Evolutionary conservation across 164 flowering plant species (phyloP), one percentile per base, ranked within the genome.

Genomic region (Aristolochia californica): DNA sequence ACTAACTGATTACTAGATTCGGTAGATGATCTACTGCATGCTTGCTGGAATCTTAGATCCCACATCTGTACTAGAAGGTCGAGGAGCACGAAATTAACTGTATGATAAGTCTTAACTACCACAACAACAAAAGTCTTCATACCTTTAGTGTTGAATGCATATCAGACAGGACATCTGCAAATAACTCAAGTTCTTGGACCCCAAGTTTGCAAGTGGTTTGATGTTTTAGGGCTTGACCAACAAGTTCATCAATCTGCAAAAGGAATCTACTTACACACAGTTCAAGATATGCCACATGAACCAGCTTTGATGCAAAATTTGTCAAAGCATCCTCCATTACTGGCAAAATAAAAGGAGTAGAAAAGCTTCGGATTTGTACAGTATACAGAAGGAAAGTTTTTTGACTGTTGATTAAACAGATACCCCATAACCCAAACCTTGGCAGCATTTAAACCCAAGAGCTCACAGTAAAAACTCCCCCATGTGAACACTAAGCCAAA

Each of bases 191-290:
- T 72, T 93, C 91, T 58, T 73, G 71, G 56, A 51, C 71, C 56
- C 74, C 79, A 20, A 78, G 59, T 34, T 72, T 68, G 72, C 74
- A 67, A 0, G 58, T 64, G 22, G 56, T 43, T 55, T 75, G 70
- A 48, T 64, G 59, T 50, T 82, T 69, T 54, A 77, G 61, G 52
- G 86, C 91, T 75, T 80, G 80, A 47, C 67, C 91, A 61, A 89
- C 84, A 60, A 89, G 76, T 62, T 81, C 90, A 73, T 93, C 97
- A 61, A 89, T 73, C 99, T 93, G 87, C 75, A 57, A 60, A 44
- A 23, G n/a, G 54, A 67, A 18, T 15, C 15, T 34, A 3, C 4
- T 34, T 34, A 60, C 24, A 5, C 40, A 54, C 5, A 27, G 34
- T 21, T 27, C 40, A 14, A 30, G 28, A 10, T 13, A 30, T n/a